These are phyloP conservation scores for Amauroascus verrucosus DNA, from an alignment of 2,329 filamentous ascomycete species.

Conservation along the genomic window DNA sequence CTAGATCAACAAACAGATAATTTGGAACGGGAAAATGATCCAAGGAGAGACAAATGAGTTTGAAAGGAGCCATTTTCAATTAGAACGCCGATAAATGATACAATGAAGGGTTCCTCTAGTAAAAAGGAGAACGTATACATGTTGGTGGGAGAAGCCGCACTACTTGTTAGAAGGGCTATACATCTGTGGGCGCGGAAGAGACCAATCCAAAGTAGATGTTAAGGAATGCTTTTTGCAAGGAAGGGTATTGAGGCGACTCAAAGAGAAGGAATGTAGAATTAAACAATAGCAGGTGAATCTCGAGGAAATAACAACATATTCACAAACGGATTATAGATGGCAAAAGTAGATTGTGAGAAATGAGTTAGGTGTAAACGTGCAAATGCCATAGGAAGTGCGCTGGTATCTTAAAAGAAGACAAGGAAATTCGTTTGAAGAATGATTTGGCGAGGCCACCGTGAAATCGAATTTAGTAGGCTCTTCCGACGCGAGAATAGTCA, in stretches of 20 bases:
- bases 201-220: too few species aligned
- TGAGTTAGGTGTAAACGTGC: neutral
- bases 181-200: too few species aligned
- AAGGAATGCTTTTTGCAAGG: neutral
- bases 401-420: slow-evolving; percentile 5
- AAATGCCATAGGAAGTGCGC: neutral
- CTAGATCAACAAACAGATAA: slow-evolving; percentile 2
- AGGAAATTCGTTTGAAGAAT: slow-evolving; percentile 9
- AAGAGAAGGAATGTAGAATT: neutral
- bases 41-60: slow-evolving; percentile 2
- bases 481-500: slow-evolving; percentile 18
- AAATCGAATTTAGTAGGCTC: slow-evolving; percentile 1
- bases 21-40: neutral
- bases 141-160: neutral
- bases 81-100: neutral
- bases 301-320: neutral
- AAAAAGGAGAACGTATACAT: neutral
- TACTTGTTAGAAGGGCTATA: too few species aligned
- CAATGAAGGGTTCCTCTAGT: neutral
- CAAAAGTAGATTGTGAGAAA: neutral
- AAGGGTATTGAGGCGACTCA: neutral
- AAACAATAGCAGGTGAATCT: neutral
- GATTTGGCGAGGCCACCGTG: neutral
- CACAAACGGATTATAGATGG: neutral
- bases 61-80: neutral